Conservation (phyloP, 768 basidiomycete genomes). For the Antrodiella citrinella region DNA sequence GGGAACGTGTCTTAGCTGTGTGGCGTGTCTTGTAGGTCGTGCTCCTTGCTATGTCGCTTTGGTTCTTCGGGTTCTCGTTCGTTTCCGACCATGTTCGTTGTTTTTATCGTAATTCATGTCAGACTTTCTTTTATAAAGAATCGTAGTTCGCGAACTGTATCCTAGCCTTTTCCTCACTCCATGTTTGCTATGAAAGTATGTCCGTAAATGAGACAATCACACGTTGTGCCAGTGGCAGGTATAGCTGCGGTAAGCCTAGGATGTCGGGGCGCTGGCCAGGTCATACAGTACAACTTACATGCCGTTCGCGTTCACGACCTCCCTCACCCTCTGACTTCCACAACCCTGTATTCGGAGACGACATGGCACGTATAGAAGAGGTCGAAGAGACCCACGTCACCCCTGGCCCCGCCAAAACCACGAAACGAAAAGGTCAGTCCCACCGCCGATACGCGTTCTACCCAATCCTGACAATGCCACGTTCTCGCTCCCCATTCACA, state of each 20-base stretch:
- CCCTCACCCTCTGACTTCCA: no score
- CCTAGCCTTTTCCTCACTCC: background rate
- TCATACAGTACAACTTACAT: no score
- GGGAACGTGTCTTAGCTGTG: background rate
- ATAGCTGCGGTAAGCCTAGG: no score
- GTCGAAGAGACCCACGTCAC: slow-evolving; percentile 13
- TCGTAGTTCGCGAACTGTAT: background rate
- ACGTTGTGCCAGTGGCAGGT: no score
- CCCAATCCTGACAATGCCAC: no score
- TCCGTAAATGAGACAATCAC: no score
- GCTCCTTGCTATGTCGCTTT: background rate
- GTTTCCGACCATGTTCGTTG: background rate
- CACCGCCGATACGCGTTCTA: background rate
- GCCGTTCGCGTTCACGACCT: no score
- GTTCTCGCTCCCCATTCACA: no score
- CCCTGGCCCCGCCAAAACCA: slow-evolving; percentile 2
- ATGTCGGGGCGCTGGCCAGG: no score
- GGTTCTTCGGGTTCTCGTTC: background rate
- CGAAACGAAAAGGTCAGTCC: slow-evolving; percentile 4
- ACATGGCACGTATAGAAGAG: slow-evolving; percentile 10
- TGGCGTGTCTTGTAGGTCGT: no score
- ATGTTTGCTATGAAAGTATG: no score
- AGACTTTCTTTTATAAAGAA: background rate
- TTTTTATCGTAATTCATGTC: background rate
- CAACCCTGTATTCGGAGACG: background rate